phyloP scores from a whole-genome alignment of 208 protist genomes.

The Acanthamoeba triangularis region DNA sequence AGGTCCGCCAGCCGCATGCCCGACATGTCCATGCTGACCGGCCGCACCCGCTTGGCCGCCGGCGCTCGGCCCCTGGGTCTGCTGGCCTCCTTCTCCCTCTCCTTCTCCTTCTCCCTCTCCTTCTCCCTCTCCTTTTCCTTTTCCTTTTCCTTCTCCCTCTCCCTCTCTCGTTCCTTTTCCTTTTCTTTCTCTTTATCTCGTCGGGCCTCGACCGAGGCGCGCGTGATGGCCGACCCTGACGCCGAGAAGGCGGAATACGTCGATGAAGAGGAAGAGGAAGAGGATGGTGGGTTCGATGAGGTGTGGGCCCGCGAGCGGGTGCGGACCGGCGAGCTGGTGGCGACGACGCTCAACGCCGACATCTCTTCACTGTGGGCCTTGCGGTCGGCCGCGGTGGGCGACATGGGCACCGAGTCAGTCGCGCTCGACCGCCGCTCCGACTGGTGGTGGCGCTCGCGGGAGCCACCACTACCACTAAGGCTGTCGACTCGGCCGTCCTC shows the following conservation, averaged over 20 bases:
- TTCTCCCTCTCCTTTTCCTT: neutral
- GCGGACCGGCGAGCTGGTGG: neutral
- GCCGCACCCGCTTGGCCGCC: neutral
- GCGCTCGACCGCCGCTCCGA: neutral
- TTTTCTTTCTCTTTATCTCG: neutral
- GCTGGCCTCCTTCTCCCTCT: neutral
- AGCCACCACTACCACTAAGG: neutral
- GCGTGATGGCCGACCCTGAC: neutral
- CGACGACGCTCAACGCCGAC: neutral
- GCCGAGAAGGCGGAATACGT: neutral
- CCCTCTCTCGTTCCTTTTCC: neutral
- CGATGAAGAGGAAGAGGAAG: neutral
- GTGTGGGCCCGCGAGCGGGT: neutral
- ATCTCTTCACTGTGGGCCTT: neutral
- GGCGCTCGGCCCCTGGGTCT: neutral
- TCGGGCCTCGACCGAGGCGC: neutral
- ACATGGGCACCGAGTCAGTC: neutral
- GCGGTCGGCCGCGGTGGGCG: neutral
- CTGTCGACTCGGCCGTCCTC: neutral
- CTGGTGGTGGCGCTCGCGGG: neutral
- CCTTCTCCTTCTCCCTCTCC: neutral
- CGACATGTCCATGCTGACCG: constrained; percentile 13
- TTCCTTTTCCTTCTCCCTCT: neutral
- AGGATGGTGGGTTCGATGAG: neutral
- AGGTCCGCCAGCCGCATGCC: neutral